Evolutionary conservation across 1,284 basidiomycete species (phyloP), one percentile per base, ranked within the genome.

Genomic region (Polyporus tsugae): DNA sequence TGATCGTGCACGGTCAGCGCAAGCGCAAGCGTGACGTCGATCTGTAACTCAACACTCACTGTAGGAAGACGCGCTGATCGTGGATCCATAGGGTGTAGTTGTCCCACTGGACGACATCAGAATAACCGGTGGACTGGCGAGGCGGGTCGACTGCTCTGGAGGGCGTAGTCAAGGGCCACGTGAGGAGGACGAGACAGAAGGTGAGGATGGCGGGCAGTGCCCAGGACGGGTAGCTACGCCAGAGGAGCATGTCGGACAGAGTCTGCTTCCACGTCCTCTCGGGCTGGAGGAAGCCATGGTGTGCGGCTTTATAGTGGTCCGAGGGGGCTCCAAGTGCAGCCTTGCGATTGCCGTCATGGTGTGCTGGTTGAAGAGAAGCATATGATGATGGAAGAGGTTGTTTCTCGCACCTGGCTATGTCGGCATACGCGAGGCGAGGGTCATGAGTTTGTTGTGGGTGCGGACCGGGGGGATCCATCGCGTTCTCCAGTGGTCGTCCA

Each of bases 31-130:
- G 15, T 3, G 22, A 41, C 13, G 6, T 22, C 36, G 10, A 19
- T 9, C 5, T 19, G 4, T 9, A 15, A 2, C 39, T 25, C 6
- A 10, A 38, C 2, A 79, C 86, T 65, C 75, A 89, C 87, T 88
- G 80, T 3, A 88, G 73, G 66, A 88, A 88, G 15, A 79, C 68
- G 1, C 78, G 72, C 64, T 78, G 78, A 33, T 73, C 72, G 42
- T 79, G 73, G 7, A 79, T 59, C 59, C 75, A 78, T 2, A 79
- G 65, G 13, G 77, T 78, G 64, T 78, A 79, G 61, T 78, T 79
- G 58, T 78, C 77, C 78, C 78, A 79, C 57, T 78, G 77, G 4
- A 79, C 78, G 25, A 74, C 73, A 17, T 77, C 75, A 0, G 75
- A 72, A 11, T 78, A 69, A 53, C 75, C 75, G 42, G 77, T 76